Evolutionary conservation across 192 early-diverging fungal genomes (phyloP), one percentile per base, ranked within the genome.

Genomic region (Coemansia sp.): DNA sequence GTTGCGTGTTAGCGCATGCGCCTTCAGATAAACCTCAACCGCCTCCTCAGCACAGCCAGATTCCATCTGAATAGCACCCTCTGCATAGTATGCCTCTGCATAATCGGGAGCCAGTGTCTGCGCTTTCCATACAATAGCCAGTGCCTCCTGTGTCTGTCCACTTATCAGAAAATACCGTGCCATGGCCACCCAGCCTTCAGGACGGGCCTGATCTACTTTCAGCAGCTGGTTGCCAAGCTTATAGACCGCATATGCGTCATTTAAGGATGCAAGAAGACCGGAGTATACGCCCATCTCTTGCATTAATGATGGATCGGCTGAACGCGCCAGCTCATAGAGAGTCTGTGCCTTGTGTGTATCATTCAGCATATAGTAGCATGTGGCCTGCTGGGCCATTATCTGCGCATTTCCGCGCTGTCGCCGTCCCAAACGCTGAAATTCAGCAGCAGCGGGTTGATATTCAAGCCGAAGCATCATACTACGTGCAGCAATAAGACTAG

Each of bases 181-280:
- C 75, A 80, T 80, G 54, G 72, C 70, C 6, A 76, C 60, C 82
- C 82, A 84, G 0, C 73, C 77, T 39, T 78, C 77, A 6, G 82
- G 61, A 0, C 71, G 55, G 29, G 57, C 22, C 58, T 76, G 65
- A 55, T 82, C 80, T 2, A 60, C 50, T 27, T 65, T 59, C 20
- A 82, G 65, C 53, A 82, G 57, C 42, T 72, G 57, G 66, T 53
- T 65, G 23, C 71, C 75, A 27, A 82, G 68, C 25, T 21, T 19
- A 46, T 82, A 74, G 57, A 71, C 74, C 14, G 58, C 64, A 14
- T 68, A 39, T 4, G 58, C 11, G 67, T 82, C 75, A 36, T 30
- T 36, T 17, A 23, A 3, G 1, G 59, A 25, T 31, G 69, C 57
- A 11, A 77, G 64, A 25, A 82, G 62, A 31, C 39, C 65, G 5